Conservation (phyloP, 2,329 filamentous ascomycete species). For the Sarocladium strictum region DNA sequence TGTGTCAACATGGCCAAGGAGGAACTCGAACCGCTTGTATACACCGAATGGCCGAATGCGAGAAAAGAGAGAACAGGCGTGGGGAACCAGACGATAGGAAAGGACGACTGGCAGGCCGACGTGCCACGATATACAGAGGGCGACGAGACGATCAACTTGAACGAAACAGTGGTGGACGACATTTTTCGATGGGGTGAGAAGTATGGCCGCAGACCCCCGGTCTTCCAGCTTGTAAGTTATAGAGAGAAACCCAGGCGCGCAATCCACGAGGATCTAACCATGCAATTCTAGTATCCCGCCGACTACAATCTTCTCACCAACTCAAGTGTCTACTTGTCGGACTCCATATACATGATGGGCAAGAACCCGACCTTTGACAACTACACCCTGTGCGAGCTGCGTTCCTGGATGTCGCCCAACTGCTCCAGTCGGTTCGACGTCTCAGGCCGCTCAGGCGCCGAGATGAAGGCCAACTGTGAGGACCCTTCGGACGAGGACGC, state of each 20-base stretch:
- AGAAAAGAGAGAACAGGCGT: constrained; percentile 26
- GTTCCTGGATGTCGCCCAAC: constrained; percentile 54
- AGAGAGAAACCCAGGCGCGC: too few species aligned
- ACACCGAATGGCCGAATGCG: constrained; percentile 50
- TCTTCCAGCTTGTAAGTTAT: constrained; percentile 42
- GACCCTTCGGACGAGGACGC: constrained; percentile 45
- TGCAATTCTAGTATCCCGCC: constrained; percentile 45
- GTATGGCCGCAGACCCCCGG: constrained; percentile 44
- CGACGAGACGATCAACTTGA: constrained; percentile 34
- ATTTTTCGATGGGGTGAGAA: constrained; percentile 61
- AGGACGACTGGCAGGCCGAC: constrained; percentile 30
- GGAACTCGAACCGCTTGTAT: constrained; percentile 61
- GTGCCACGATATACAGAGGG: constrained; percentile 26
- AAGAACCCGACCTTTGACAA: constrained; percentile 35
- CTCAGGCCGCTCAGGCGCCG: constrained; percentile 51
- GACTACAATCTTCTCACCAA: constrained; percentile 64
- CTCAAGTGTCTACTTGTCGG: constrained; percentile 30
- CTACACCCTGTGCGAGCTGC: constrained; percentile 64
- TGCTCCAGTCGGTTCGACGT: constrained; percentile 61
- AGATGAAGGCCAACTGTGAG: constrained; percentile 56
- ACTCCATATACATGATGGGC: constrained; percentile 62
- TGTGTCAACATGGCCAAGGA: constrained; percentile 59
- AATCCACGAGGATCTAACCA: too few species aligned
- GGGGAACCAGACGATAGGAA: constrained; percentile 26
- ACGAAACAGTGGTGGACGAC: constrained; percentile 58